Percentiles rank a stretch among this genome's conserved stretches.
phyloP scores from a whole-genome alignment of 1,284 basidiomycete genomes.

The Naganishia sp. region DNA sequence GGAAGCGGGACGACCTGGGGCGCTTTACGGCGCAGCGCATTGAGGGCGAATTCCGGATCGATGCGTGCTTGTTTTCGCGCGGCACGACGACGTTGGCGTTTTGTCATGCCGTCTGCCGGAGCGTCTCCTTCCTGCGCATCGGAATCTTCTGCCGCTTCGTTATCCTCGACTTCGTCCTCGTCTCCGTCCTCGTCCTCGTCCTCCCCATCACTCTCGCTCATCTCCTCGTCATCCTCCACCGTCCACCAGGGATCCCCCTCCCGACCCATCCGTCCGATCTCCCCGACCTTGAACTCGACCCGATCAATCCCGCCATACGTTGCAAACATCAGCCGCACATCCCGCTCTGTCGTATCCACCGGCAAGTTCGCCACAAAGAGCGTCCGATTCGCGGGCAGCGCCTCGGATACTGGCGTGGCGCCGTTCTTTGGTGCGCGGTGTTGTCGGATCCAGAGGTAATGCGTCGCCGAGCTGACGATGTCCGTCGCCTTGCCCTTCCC shows the following conservation, averaged over 20 bases:
- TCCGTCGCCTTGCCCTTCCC: constrained; percentile 14
- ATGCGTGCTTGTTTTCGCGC: constrained; percentile 43
- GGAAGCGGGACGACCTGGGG: constrained; percentile 48
- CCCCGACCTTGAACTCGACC: constrained; percentile 59
- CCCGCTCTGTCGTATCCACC: constrained; percentile 76
- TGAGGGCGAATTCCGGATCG: constrained; percentile 36
- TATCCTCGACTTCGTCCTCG: constrained; percentile 50
- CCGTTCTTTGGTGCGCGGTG: constrained; percentile 16
- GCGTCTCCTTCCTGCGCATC: constrained; percentile 47
- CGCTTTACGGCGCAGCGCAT: constrained; percentile 60
- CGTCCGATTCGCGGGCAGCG: constrained; percentile 57
- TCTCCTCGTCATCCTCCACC: constrained; percentile 40
- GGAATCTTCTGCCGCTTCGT: constrained; percentile 46
- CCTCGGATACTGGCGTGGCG: neutral
- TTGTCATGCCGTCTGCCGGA: constrained; percentile 45
- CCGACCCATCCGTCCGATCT: constrained; percentile 30
- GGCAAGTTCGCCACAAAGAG: constrained; percentile 84
- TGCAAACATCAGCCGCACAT: constrained; percentile 71
- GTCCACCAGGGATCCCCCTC: constrained; percentile 40
- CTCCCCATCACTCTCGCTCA: constrained; percentile 36
- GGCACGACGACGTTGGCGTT: constrained; percentile 59
- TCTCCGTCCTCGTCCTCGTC: constrained; percentile 36
- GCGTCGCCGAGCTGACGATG: neutral
- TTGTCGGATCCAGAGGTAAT: constrained; percentile 33
- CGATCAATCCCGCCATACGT: constrained; percentile 72